Percentiles rank a stretch among this genome's conserved stretches.
These are phyloP conservation scores for Paramecium sonneborni DNA, from an alignment of 73 alveolate species.

Conservation along the genomic window DNA sequence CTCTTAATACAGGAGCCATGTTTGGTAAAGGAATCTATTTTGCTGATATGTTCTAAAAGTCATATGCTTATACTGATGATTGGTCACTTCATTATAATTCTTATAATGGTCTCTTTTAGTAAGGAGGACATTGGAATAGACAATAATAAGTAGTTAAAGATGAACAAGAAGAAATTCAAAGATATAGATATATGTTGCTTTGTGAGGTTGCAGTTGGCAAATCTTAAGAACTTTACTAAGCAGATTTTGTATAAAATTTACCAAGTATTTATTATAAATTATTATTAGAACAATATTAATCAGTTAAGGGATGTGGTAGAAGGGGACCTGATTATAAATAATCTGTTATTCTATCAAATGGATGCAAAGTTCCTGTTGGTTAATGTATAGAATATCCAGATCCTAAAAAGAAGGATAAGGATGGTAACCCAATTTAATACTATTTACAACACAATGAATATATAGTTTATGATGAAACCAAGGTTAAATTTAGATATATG, in stretches of 20 bases:
- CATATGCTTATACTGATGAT: constrained; percentile 76
- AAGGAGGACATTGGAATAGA: constrained; percentile 52
- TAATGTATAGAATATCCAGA: constrained; percentile 67
- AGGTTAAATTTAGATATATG: constrained; percentile 89
- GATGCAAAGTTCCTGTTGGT: constrained; percentile 93
- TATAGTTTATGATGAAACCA: constrained; percentile 87
- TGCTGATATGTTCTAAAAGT: constrained; percentile 87
- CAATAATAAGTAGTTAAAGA: constrained; percentile 43
- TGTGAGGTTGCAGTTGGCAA: constrained; percentile 98
- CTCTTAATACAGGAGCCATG: constrained; percentile 81
- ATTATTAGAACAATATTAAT: constrained; percentile 57
- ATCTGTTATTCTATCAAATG: constrained; percentile 86
- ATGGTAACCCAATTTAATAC: not conserved
- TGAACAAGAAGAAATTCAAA: constrained; percentile 24
- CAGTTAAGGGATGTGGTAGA: constrained; percentile 74
- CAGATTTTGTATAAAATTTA: constrained; percentile 67
- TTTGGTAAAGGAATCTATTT: constrained; percentile 95
- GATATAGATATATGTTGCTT: constrained; percentile 75
- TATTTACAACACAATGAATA: constrained; percentile 75
- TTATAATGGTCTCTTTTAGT: constrained; percentile 68
- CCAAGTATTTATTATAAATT: constrained; percentile 42
- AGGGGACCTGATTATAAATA: constrained; percentile 89
- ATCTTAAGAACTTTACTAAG: constrained; percentile 65
- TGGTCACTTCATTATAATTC: constrained; percentile 17
- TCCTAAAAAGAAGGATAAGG: not conserved